phyloP scores from a whole-genome alignment of 2,329 filamentous ascomycete genomes.

The Albophoma yamanashiensis region DNA sequence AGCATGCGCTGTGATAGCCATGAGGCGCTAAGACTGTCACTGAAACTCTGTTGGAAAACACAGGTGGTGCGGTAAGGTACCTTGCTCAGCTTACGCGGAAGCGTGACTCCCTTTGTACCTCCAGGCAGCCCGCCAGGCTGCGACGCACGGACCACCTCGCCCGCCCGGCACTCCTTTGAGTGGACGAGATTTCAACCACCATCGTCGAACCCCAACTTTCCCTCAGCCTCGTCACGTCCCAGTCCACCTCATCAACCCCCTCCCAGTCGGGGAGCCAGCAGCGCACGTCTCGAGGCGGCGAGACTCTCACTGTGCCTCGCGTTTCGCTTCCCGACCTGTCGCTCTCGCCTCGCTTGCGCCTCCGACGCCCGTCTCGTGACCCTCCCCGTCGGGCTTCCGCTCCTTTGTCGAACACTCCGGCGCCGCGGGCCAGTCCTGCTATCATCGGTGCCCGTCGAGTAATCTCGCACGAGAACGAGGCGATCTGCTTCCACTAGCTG shows the following conservation, averaged over 20 bases:
- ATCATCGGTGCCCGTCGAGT: neutral
- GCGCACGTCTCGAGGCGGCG: slow-evolving; percentile 8
- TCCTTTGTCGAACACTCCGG: neutral
- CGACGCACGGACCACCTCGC: slow-evolving; percentile 5
- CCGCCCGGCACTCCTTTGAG: neutral
- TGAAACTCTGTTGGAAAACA: no score
- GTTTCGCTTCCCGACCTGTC: slow-evolving; percentile 4
- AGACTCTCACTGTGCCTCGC: slow-evolving; percentile 3
- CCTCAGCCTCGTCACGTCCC: slow-evolving; percentile 2
- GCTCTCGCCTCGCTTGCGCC: slow-evolving; percentile 3
- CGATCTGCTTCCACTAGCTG: neutral
- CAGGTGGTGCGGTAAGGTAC: no score
- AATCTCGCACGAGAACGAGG: neutral
- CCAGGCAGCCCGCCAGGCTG: neutral
- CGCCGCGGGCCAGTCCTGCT: neutral
- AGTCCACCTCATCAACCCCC: slow-evolving; percentile 2
- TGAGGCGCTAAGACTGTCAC: no score
- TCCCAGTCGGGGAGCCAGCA: slow-evolving; percentile 7
- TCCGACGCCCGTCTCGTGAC: neutral
- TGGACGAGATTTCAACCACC: slow-evolving; percentile 7
- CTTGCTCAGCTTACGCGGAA: no score
- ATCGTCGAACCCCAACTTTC: neutral
- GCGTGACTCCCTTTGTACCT: no score
- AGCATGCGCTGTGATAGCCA: no score
- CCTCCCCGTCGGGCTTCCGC: neutral